These are phyloP conservation scores for Kwoniella mangroviensis DNA, from an alignment of 768 basidiomycete species.

Conservation along the genomic window DNA sequence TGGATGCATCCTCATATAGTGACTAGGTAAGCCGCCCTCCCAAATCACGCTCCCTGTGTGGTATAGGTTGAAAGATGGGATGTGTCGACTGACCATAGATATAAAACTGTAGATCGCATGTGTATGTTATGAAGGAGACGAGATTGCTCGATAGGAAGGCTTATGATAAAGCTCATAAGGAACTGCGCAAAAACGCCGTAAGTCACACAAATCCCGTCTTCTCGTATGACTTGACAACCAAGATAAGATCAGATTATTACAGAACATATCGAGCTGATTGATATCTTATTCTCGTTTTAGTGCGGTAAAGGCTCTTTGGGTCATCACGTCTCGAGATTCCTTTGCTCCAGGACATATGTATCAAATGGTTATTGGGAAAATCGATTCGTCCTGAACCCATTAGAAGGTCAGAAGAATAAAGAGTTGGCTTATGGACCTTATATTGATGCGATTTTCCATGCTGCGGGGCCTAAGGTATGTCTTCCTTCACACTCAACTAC, in stretches of 20 bases:
- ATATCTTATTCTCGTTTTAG: not conserved
- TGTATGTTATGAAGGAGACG: conserved; percentile 41
- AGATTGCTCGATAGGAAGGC: conserved; percentile 19
- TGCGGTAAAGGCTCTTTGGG: conserved; percentile 24
- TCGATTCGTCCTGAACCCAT: conserved; percentile 21
- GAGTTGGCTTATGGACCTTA: conserved; percentile 40
- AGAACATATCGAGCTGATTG: no score
- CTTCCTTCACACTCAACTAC: no score
- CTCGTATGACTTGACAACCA: not conserved
- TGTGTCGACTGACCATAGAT: not conserved
- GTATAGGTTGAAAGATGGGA: no score
- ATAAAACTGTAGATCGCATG: conserved; percentile 21
- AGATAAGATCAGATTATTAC: not conserved
- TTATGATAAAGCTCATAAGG: conserved; percentile 33
- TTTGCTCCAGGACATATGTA: conserved; percentile 20
- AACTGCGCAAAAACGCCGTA: conserved; percentile 26
- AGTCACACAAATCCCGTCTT: not conserved
- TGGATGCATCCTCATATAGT: conserved; percentile 19
- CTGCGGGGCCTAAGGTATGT: conserved; percentile 30
- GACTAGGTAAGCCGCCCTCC: conserved; percentile 12
- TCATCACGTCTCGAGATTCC: conserved; percentile 10
- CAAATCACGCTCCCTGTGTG: no score
- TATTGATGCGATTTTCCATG: conserved; percentile 17
- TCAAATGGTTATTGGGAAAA: conserved; percentile 35
- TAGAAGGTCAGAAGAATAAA: conserved; percentile 10